Evolutionary conservation across 495 filamentous ascomycete genomes (phyloP), one percentile per base, ranked within the genome.

Genomic region (Aspergillus kassunensis): DNA sequence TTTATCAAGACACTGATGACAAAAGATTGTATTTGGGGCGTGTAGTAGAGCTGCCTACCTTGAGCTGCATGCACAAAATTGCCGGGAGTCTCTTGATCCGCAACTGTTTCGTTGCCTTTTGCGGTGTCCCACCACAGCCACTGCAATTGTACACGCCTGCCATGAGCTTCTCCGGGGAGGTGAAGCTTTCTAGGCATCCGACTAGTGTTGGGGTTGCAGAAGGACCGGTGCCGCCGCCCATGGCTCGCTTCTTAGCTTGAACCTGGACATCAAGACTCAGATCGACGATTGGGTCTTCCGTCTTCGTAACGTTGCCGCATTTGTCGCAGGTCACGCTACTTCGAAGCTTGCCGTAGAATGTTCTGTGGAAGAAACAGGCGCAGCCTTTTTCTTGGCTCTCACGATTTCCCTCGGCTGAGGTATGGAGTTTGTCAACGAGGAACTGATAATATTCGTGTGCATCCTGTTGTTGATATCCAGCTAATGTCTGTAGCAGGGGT

Each of bases 381-480:
- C 90, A 95, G 46, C 70, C 67, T 51, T 83, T 81, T 40, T 81
- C 79, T 51, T 85, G 81, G 56, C 74, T 65, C 19, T 76, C 72
- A 1, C 58, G 36, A 44, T 68, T 64, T 30, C 65, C 72, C 18
- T 73, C 72, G 2, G 69, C 63, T 29, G 58, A 63, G 12, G 64
- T 69, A 40, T 96, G 91, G 1, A 97, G 79, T 60, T 90, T 83
- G 67, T 95, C 90, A 30, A 91, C 83, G 4, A 97, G 77, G 62
- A 95, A 95, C 63, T 93, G 88, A 71, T 95, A 90, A 67, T 91
- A 97, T 62, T 97, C 91, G 64, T 97, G 91, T 1, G 91, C 90
- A 63, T 97, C 91, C 69, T 96, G 91, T 67, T 96, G 90, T 53
- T 88, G 85, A 59, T 92, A 91, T n/a, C 90, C 89, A 9, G 89